These are phyloP conservation scores for Capsella rubella DNA, from an alignment of 441 rosid species.

Conservation along the genomic window DNA sequence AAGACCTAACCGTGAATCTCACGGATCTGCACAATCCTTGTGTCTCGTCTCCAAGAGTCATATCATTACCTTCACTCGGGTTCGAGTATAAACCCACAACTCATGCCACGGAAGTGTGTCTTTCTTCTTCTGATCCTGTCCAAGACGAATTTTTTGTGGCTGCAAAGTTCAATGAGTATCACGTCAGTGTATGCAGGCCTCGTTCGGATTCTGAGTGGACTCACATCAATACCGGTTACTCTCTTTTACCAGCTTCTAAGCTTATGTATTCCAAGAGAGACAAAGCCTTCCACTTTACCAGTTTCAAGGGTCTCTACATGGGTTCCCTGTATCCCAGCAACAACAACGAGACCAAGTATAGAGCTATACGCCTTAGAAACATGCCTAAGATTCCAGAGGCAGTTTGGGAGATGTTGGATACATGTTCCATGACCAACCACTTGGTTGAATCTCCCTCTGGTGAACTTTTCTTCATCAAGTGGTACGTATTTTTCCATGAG, in stretches of 20 bases:
- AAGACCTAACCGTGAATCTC: background rate
- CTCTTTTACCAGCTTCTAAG: slow-evolving; percentile 22
- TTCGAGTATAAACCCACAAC: too few relatives aligned
- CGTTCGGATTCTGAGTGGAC: too few relatives aligned
- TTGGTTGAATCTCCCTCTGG: slow-evolving; percentile 29
- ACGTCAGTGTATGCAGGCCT: background rate
- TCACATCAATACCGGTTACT: background rate
- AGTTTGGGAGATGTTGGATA: slow-evolving; percentile 25
- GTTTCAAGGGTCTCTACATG: slow-evolving; percentile 27
- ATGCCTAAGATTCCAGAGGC: background rate
- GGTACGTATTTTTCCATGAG: slow-evolving; percentile 10
- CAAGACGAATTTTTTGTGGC: too few relatives aligned
- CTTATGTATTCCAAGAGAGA: slow-evolving; percentile 29
- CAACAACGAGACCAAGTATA: background rate
- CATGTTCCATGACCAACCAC: slow-evolving; percentile 25
- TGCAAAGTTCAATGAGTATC: slow-evolving; percentile 11
- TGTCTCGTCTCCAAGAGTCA: slow-evolving; percentile 19
- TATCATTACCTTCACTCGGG: slow-evolving; percentile 9
- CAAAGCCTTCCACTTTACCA: slow-evolving; percentile 20
- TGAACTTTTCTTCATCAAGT: slow-evolving; percentile 33
- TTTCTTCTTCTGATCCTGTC: too few relatives aligned
- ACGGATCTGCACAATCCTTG: slow-evolving; percentile 29
- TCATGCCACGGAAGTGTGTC: too few relatives aligned
- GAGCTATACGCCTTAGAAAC: background rate
- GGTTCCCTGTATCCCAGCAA: slow-evolving; percentile 3